phyloP scores from a whole-genome alignment of 2,329 filamentous ascomycete genomes.

The Beauveria asiatica region DNA sequence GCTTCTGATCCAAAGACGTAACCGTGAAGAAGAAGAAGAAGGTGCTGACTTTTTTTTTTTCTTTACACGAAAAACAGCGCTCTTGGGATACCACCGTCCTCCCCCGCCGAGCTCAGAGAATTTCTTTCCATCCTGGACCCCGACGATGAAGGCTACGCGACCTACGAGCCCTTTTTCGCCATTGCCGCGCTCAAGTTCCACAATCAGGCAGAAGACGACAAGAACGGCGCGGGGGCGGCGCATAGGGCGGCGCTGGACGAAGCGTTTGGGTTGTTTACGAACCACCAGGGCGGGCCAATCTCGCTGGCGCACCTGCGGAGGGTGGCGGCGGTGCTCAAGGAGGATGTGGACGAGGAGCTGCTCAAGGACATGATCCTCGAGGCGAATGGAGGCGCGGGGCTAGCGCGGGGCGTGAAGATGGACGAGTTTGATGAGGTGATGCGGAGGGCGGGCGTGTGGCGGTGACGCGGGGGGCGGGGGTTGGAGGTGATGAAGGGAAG shows the following conservation, averaged over 20 bases:
- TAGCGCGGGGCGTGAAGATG: slow-evolving; percentile 60
- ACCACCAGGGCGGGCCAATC: slow-evolving; percentile 50
- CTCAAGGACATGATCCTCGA: slow-evolving; percentile 91
- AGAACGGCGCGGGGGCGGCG: slow-evolving; percentile 27
- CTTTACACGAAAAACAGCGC: slow-evolving; percentile 44
- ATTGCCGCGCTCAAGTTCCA: slow-evolving; percentile 83
- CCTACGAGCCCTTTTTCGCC: slow-evolving; percentile 75
- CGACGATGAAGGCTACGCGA: slow-evolving; percentile 65
- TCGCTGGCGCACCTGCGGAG: slow-evolving; percentile 69
- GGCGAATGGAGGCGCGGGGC: slow-evolving; percentile 73
- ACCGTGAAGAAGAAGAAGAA: background rate
- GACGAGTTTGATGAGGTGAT: slow-evolving; percentile 84
- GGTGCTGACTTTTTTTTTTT: too few species aligned
- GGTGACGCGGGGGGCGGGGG: slow-evolving; percentile 33
- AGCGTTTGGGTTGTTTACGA: slow-evolving; percentile 75
- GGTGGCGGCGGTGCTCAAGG: slow-evolving; percentile 73
- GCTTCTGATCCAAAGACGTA: background rate
- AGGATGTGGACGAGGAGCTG: slow-evolving; percentile 74
- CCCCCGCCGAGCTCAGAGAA: slow-evolving; percentile 59
- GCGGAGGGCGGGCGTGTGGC: slow-evolving; percentile 75
- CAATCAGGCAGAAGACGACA: slow-evolving; percentile 41
- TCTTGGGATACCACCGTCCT: slow-evolving; percentile 63
- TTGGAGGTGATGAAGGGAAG: background rate
- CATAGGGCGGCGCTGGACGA: slow-evolving; percentile 64
- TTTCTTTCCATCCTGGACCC: slow-evolving; percentile 79